Percentiles rank a stretch among this genome's conserved stretches.
These are phyloP conservation scores for Teratosphaeriaceae sp. DNA, from an alignment of 2,329 filamentous ascomycete species.

Conservation along the genomic window DNA sequence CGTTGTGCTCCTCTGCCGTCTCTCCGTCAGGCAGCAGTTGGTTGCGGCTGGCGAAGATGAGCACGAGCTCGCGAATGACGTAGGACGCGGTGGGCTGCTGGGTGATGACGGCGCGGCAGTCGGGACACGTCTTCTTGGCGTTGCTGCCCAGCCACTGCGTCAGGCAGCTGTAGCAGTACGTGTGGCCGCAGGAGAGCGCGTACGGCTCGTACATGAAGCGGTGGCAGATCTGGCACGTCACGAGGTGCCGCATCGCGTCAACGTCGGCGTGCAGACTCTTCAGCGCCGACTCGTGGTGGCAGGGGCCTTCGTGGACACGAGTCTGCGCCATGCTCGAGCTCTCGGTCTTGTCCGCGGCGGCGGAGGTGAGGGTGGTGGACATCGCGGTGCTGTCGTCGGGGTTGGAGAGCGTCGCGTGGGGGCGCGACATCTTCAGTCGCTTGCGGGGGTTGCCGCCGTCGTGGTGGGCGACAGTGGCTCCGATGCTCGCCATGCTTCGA, in stretches of 20 bases:
- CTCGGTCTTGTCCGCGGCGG: not conserved
- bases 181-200: constrained; percentile 61
- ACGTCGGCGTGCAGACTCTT: constrained; percentile 42
- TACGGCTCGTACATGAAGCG: constrained; percentile 64
- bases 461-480: not conserved
- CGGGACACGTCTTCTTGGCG: constrained; percentile 60
- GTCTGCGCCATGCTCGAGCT: not conserved
- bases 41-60: constrained; percentile 53
- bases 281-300: constrained; percentile 20
- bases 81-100: constrained; percentile 58
- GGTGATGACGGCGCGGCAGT: constrained; percentile 56
- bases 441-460: constrained; percentile 2
- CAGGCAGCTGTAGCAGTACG: constrained; percentile 58
- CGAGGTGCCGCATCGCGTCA: constrained; percentile 52
- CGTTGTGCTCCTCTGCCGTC: constrained; percentile 53
- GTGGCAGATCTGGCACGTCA: constrained; percentile 64
- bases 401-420: not conserved
- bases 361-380: not conserved
- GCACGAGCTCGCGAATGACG: constrained; percentile 57
- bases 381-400: not conserved
- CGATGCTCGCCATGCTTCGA: not conserved
- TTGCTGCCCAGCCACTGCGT: constrained; percentile 48
- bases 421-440: constrained; percentile 4
- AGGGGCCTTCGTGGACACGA: constrained; percentile 6
- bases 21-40: constrained; percentile 59